These are phyloP conservation scores for Colletotrichum cuscutae DNA, from an alignment of 2,329 filamentous ascomycete species.

Conservation along the genomic window DNA sequence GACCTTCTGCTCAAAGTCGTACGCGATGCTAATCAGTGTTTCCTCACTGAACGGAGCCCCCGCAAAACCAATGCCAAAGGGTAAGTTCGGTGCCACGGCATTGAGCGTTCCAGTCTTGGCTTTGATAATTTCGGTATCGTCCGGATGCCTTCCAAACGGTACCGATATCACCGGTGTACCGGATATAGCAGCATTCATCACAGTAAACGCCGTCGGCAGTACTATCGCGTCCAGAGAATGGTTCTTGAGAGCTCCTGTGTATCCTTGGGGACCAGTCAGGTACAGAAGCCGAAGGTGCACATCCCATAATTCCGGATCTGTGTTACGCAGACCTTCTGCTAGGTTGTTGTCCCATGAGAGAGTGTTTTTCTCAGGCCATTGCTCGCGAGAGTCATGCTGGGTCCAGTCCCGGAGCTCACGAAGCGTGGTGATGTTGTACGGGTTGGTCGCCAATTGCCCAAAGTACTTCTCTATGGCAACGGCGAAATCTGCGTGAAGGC, in stretches of 20 bases:
- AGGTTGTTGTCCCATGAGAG: conserved; percentile 64
- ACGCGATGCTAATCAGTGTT: conserved; percentile 71
- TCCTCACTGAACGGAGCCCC: conserved; percentile 71
- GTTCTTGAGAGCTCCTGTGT: conserved; percentile 67
- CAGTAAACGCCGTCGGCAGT: conserved; percentile 62
- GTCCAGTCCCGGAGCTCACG: conserved; percentile 66
- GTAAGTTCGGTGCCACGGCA: conserved; percentile 61
- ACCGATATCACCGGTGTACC: conserved; percentile 72
- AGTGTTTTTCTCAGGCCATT: conserved; percentile 68
- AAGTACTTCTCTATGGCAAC: conserved; percentile 66
- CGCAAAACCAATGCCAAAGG: conserved; percentile 72
- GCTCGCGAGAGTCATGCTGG: conserved; percentile 59
- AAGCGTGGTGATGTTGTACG: conserved; percentile 63
- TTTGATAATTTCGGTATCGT: conserved; percentile 55
- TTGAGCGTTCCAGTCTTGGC: conserved; percentile 63
- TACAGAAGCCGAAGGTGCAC: conserved; percentile 64
- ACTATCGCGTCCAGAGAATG: conserved; percentile 71
- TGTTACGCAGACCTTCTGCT: conserved; percentile 63
- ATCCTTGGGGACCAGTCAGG: conserved; percentile 64
- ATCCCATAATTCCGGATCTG: conserved; percentile 64
- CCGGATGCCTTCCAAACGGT: conserved; percentile 66
- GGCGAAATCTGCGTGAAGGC: conserved; percentile 67
- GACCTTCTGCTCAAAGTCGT: conserved; percentile 74
- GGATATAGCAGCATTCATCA: conserved; percentile 62
- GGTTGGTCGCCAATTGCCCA: conserved; percentile 64